Base-by-base conservation (phyloP, 2,329 filamentous ascomycete species). In the Rosellinia necatrix region DNA sequence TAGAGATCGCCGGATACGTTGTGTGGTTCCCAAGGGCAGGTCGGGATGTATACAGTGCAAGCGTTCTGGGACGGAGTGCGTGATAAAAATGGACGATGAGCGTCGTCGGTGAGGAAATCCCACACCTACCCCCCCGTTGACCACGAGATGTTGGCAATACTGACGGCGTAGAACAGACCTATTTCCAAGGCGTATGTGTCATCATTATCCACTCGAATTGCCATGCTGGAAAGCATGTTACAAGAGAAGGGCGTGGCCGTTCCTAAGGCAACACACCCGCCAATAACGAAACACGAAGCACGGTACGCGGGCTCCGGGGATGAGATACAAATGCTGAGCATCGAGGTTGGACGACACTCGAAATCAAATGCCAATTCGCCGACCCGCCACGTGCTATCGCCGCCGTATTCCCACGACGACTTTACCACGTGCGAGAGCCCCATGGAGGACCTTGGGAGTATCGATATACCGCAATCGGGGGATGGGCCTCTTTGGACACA, bases 41-140 rank as follows among this genome's bases (percentile, higher is more conserved):
- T 53, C 54, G 12, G 54, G 42, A 25, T 62, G 60, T 41, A 57
- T 50, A 40, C 58, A 60, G 52, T 62, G 60, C 38, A 58, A 59
- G 47, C 54, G 60, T 7, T 56, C 60, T 17, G 52, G 60, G 21
- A 56, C 58, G 7, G 56, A 60, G n/a, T 62, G 60, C 40, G 58
- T 62, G 35, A 62, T 62, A 22, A 62, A 59, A 42, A 62, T 59
- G 51, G 60, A 62, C 27, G 60, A 62, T 32, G 60, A 62, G 42
- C 60, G 60, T 54, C 58, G 60, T 40, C 58, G 60, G 60, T 62
- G 46, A 58, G 58, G 12, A 38, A 53, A 34, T 9, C 5, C 7
- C 12, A 13, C 27, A 25, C 27, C 19, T n/a, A n/a, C n/a, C 8
- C 10, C 8, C 6, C 3, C 22, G 3, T 3, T 30, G 9, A 15